A percentile compares a stretch with the other conserved stretches of the same genome.
Conservation (phyloP, 208 protist genomes). For the Wallacemonas rigidus region DNA sequence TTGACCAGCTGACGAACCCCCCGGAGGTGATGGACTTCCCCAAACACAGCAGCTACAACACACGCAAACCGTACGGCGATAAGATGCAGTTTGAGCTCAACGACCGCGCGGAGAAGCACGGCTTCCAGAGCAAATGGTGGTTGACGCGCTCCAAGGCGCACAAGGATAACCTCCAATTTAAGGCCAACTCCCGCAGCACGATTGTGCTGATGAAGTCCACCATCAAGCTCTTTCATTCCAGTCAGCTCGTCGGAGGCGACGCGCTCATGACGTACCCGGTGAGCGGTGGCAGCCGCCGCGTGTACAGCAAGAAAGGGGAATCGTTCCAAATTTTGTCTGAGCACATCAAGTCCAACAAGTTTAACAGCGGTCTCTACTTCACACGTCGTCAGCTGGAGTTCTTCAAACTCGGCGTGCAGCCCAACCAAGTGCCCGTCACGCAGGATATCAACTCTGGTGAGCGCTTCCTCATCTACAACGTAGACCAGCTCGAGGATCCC, state of each 20-base stretch:
- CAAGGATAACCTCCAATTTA: conserved; percentile 84
- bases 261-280: conserved; percentile 72
- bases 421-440: conserved; percentile 59
- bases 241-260: conserved; percentile 76
- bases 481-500: conserved; percentile 88
- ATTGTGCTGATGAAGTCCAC: conserved; percentile 74
- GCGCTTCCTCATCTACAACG: conserved; percentile 85
- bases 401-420: conserved; percentile 78
- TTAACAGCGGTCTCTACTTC: conserved; percentile 91
- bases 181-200: conserved; percentile 60
- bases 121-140: conserved; percentile 87
- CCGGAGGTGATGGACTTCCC: conserved; percentile 87
- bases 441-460: conserved; percentile 71
- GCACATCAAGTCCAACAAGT: conserved; percentile 81
- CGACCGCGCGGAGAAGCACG: conserved; percentile 84
- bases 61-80: conserved; percentile 78
- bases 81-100: conserved; percentile 89
- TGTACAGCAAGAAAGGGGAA: conserved; percentile 76
- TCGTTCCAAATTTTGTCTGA: conserved; percentile 54
- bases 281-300: conserved; percentile 71
- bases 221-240: conserved; percentile 79
- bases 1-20: conserved; percentile 80
- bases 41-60: conserved; percentile 89
- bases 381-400: conserved; percentile 82
- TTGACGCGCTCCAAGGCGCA: conserved; percentile 69